phyloP scores from a whole-genome alignment of 768 basidiomycete species.

The Chiua virens region DNA sequence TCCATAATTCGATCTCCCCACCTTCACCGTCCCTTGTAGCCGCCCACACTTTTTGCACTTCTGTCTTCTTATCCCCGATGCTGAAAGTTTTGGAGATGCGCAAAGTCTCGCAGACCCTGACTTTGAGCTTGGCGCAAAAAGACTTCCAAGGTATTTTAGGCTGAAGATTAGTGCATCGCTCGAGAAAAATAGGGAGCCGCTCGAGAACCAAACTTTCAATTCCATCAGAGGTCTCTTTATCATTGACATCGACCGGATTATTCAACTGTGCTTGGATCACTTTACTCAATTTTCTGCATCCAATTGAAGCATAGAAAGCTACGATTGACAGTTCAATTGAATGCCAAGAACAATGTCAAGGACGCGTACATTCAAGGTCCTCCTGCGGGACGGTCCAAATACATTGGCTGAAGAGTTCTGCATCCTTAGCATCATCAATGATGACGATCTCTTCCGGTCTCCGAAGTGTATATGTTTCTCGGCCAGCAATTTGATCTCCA shows the following conservation, averaged over 20 bases:
- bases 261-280: conserved; percentile 74
- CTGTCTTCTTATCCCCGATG: conserved; percentile 47
- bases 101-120: conserved; percentile 62
- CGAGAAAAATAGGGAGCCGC: conserved; percentile 81
- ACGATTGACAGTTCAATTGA: neutral
- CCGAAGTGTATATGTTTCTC: conserved; percentile 53
- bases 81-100: conserved; percentile 56
- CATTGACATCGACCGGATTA: conserved; percentile 46
- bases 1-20: conserved; percentile 64
- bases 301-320: conserved; percentile 75
- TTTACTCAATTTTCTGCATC: conserved; percentile 65
- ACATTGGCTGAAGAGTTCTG: conserved; percentile 69
- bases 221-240: conserved; percentile 44
- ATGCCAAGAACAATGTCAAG: neutral
- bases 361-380: conserved; percentile 75
- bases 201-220: conserved; percentile 64
- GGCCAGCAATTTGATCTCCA: conserved; percentile 3
- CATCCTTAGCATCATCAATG: conserved; percentile 77
- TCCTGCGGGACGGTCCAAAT: conserved; percentile 81
- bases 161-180: conserved; percentile 70
- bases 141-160: conserved; percentile 56
- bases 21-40: conserved; percentile 49
- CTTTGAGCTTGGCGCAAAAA: conserved; percentile 64
- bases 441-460: conserved; percentile 68
- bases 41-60: conserved; percentile 66